phyloP scores from a whole-genome alignment of 179 eudicot species.

The Camellia oleifera region DNA sequence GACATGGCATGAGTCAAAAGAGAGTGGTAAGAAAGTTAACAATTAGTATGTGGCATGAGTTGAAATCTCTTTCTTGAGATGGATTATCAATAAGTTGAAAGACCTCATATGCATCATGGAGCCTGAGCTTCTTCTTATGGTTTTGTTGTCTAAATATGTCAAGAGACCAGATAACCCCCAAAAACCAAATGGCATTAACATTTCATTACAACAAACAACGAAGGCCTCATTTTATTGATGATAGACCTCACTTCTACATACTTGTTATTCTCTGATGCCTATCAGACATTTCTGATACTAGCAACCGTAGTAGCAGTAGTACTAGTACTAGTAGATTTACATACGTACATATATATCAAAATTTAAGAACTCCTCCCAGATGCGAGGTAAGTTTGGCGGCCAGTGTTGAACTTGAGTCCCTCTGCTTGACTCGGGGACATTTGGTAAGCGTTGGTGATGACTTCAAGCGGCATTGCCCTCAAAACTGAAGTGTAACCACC shows the following conservation, averaged over 20 bases:
- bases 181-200: too few species aligned
- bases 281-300: neutral
- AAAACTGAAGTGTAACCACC: constrained; percentile 69
- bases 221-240: constrained; percentile 2
- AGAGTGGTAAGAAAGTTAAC: too few species aligned
- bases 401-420: constrained; percentile 45
- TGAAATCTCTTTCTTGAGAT: too few species aligned
- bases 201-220: neutral
- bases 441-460: constrained; percentile 42
- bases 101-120: too few species aligned
- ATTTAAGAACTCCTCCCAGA: constrained; percentile 33
- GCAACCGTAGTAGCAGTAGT: neutral
- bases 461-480: constrained; percentile 62
- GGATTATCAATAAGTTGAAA: too few species aligned
- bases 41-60: too few species aligned
- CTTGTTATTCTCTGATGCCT: neutral
- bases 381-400: constrained; percentile 41
- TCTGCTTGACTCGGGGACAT: constrained; percentile 53
- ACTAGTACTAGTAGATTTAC: neutral
- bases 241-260: neutral
- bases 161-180: too few species aligned
- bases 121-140: too few species aligned
- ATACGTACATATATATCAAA: neutral
- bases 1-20: too few species aligned
- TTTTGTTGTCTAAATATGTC: too few species aligned